Base-by-base conservation (phyloP, 2,329 filamentous ascomycete genomes). In the Alternaria gaisen region DNA sequence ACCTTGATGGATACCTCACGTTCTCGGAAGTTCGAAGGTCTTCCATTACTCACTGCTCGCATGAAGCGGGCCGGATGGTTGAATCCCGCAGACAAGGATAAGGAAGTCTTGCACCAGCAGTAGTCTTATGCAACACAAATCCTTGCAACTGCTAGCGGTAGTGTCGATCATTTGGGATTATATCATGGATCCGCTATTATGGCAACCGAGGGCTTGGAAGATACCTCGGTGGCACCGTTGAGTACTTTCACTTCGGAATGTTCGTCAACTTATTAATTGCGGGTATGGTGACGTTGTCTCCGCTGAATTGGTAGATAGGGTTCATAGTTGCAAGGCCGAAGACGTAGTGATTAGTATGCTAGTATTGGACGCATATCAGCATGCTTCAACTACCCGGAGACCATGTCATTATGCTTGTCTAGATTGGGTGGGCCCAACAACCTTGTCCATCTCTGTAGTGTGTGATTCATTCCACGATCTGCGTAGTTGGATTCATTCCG, bases 201-300 rank as follows among this genome's bases (percentile, higher is more conserved):
- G 32, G 14, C 32, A 7, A 36, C 6, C 11, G 14, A 16, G 12
- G 14, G 32, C 12, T 36, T 6, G 14, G 32, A 14, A 14, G 32
- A 14, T 16, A 36, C 2, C 32, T 14, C 32, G 14, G 12, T 14
- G 32, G 32, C 32, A 6, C 32, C 32, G 32, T 36, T 36, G 32
- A 36, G 32, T 16, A 36, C 5, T 36, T 36, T 36, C 32, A 12
- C 32, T 14, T 36, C 12, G 5, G 32, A 14, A 16, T 16, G 12
- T 36, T 60, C n/a, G 43, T 50, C n/a, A 64, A 41, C 18, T 64
- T 62, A 40, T 47, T 42, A 28, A 58, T 20, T 3, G 30, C 30
- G 14, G 42, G 51, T 7, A 20, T 50, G 40, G 58, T 53, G 30
- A 63, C 52, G 12, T 58, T 63, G 14, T 48, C 42, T 20, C 42